Percentiles rank a stretch among this genome's conserved stretches.
Conservation (phyloP, 441 rosid species). For the Omphalea diandra region DNA sequence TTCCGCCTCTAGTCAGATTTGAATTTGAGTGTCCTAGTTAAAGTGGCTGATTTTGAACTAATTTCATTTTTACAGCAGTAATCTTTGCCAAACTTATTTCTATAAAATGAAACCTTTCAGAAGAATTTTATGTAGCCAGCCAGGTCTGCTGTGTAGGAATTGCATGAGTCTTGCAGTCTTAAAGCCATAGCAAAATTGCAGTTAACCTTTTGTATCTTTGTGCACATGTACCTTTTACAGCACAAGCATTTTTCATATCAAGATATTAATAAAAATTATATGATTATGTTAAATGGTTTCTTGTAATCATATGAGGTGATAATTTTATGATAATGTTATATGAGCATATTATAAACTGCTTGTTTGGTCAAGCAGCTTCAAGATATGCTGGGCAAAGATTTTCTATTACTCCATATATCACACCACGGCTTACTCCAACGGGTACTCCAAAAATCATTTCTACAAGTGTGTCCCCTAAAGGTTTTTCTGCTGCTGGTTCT, state of each 20-base stretch:
- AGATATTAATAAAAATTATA: too few species aligned
- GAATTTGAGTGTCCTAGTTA: neutral
- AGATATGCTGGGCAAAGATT: conserved; percentile 46
- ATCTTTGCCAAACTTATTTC: neutral
- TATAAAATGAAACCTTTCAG: neutral
- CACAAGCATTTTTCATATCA: too few species aligned
- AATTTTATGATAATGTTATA: neutral
- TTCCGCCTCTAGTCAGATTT: neutral
- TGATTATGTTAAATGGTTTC: conserved; percentile 6
- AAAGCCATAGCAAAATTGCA: neutral
- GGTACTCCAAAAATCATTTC: conserved; percentile 77
- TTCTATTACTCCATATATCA: conserved; percentile 73
- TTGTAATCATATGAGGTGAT: conserved; percentile 5
- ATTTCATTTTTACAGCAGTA: neutral
- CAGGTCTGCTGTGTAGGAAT: neutral
- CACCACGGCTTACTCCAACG: conserved; percentile 75
- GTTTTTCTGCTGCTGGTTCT: conserved; percentile 68
- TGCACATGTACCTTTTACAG: neutral
- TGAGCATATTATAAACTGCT: conserved; percentile 11
- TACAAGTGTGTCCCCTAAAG: conserved; percentile 61
- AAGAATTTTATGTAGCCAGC: neutral
- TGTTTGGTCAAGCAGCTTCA: conserved; percentile 40
- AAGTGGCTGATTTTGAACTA: neutral
- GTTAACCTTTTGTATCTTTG: neutral
- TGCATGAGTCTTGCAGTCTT: neutral